Evolutionary conservation across 208 protist genomes (phyloP).

Genomic region (Trypanosoma avium): DNA sequence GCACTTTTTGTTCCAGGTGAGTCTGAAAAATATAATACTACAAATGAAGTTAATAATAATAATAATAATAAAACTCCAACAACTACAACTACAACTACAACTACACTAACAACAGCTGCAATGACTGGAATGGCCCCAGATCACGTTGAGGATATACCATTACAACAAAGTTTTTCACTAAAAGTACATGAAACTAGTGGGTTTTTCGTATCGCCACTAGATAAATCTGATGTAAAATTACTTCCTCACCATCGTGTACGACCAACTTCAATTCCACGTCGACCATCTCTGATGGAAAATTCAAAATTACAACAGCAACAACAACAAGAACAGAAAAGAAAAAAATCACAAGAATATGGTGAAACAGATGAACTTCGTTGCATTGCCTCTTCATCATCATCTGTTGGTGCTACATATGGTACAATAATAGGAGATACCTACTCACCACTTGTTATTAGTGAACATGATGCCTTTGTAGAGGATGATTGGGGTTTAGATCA

Average conservation of each 20-base stretch:
- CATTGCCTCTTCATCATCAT: not conserved
- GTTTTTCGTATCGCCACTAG: slow-evolving; percentile 46
- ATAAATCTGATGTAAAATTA: slow-evolving; percentile 37
- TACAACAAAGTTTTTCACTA: slow-evolving; percentile 3
- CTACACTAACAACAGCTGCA: not conserved
- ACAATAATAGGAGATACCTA: not conserved
- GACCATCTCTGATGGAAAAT: not conserved
- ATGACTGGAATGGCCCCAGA: slow-evolving; percentile 2
- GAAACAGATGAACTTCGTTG: no score
- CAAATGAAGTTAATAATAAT: not conserved
- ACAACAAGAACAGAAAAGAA: not conserved
- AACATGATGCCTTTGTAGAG: slow-evolving; percentile 65
- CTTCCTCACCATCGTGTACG: slow-evolving; percentile 37
- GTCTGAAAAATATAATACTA: not conserved
- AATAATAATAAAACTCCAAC: no score
- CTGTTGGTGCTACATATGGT: not conserved
- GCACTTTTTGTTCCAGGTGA: not conserved
- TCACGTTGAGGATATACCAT: not conserved
- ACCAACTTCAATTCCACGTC: slow-evolving; percentile 32
- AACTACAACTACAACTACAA: not conserved
- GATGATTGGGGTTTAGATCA: slow-evolving; percentile 78
- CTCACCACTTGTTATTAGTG: slow-evolving; percentile 33
- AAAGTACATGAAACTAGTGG: slow-evolving; percentile 17
- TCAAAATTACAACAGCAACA: not conserved
- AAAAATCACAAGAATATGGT: no score